Evolutionary conservation across 495 filamentous ascomycete genomes (phyloP), one percentile per base, ranked within the genome.

Genomic region (Talaromyces stipitatus): DNA sequence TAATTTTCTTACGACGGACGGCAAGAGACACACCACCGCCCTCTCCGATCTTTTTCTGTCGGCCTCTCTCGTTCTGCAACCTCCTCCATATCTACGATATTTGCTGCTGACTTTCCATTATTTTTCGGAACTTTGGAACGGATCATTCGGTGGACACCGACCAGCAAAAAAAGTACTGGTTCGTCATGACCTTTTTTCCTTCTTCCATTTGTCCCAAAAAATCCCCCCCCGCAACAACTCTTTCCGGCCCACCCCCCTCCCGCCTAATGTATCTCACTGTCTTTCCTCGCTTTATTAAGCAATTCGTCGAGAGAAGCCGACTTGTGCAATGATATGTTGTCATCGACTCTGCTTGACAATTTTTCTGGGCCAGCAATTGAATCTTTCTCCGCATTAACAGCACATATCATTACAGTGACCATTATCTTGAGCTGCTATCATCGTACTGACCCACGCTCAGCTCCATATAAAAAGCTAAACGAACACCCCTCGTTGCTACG

Each of bases 221-320:
- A 33, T 6, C 24, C 5, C 48, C 27, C 48, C 48, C 48, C 48
- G 48, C 48, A 51, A 51, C 48, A 51, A 51, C 48, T 47, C 48
- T 51, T 30, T 30, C 27, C 48, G 48, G 48, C 48, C 48, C 48
- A 51, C 48, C 27, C 48, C 47, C 27, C 48, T 28, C 27, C 48
- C 24, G 45, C 45, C 36, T 0, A 29, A 38, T 38, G 36, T 41
- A 14, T 41, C 36, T 41, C 36, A n/a, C n/a, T n/a, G n/a, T n/a
- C 32, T n/a, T n/a, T 41, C 8, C 9, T 47, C 20, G 43, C 43
- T 47, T 47, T 47, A 20, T 20, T 16, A 16, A 41, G 36, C 45
- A 11, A 18, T 7, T 18, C 8, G 10, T 26, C 12, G 14, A 26
- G 45, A 16, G 20, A 33, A 33, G 30, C 6, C 45, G 20, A 48